Base-by-base conservation (phyloP, 495 filamentous ascomycete genomes). In the Aspergillus avenaceus region DNA sequence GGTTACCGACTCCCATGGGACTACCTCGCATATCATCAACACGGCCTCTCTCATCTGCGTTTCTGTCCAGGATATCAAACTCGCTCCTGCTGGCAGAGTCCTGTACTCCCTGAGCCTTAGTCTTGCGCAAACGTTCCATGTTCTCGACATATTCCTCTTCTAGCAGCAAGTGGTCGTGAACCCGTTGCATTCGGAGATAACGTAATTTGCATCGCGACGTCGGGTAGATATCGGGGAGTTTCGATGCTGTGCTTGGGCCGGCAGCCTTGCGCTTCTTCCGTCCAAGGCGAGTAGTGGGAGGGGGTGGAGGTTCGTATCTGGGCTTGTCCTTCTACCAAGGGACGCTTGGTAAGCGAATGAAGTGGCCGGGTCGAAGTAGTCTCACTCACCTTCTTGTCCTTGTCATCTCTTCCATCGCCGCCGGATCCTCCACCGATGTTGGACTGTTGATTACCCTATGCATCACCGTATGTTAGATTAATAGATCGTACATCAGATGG, bases 91-190 rank as follows among this genome's bases (percentile, higher is more conserved):
- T 67, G 14, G 56, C 81, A 38, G 45, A 85, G 73, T 77, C 81
- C 9, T 78, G 68, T 26, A 78, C 79, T 36, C 83, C 87, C 63
- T 89, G 91, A 0, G 88, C 84, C 73, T 97, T 97, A 36, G 89
- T 84, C 70, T 95, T 95, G 51, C 93, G 84, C 56, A 97, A 69
- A 13, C 88, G 87, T 69, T 99, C 93, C 73, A 97, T 93, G 65
- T 99, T 99, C 75, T 96, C 90, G 38, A 99, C 95, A 54, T 95
- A 99, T 69, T 97, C 93, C 65, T 97, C 95, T 71, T 99, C 93
- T 16, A 99, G 82, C 42, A 97, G 78, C 34, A 99, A 77, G 64
- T 99, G 95, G 66, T 99, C 93, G 70, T 97, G 95, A 61, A 97
- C 88, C 55, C 93, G 86, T 73, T 97, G 95, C 95, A 97, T 96